Conservation (phyloP, 2,329 filamentous ascomycete species). For the Bipolaris oryzae region DNA sequence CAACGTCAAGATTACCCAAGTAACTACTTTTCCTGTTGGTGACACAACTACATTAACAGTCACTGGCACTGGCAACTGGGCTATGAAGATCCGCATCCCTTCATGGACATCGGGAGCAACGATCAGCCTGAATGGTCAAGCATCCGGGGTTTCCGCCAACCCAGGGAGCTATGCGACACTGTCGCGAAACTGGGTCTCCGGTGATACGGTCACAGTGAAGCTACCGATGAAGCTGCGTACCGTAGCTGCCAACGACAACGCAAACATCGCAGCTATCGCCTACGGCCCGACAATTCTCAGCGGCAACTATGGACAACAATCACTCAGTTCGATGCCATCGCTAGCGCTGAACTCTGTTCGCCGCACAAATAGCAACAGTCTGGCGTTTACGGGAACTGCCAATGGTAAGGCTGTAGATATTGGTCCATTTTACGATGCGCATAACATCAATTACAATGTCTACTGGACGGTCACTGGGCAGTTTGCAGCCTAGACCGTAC, state of each 20-base stretch:
- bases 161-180: slow-evolving; percentile 54
- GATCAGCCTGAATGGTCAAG: slow-evolving; percentile 53
- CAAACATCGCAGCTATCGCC: slow-evolving; percentile 52
- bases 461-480: slow-evolving; percentile 28
- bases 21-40: slow-evolving; percentile 51
- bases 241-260: slow-evolving; percentile 57
- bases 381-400: slow-evolving; percentile 28
- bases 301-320: slow-evolving; percentile 52
- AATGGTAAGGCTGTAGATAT: slow-evolving; percentile 24
- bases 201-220: slow-evolving; percentile 53
- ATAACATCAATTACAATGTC: slow-evolving; percentile 34
- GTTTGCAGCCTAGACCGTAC: neutral
- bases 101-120: slow-evolving; percentile 52
- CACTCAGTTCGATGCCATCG: slow-evolving; percentile 19
- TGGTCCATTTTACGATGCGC: slow-evolving; percentile 34
- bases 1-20: slow-evolving; percentile 52
- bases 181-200: slow-evolving; percentile 51
- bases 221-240: slow-evolving; percentile 55
- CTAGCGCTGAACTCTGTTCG: slow-evolving; percentile 24
- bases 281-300: slow-evolving; percentile 56
- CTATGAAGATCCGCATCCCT: slow-evolving; percentile 56
- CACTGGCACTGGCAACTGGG: slow-evolving; percentile 40
- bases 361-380: slow-evolving; percentile 10
- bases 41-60: slow-evolving; percentile 53
- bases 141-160: slow-evolving; percentile 22